Conservation (phyloP, 306 rosid genomes). For the Lathyrus aphaca region DNA sequence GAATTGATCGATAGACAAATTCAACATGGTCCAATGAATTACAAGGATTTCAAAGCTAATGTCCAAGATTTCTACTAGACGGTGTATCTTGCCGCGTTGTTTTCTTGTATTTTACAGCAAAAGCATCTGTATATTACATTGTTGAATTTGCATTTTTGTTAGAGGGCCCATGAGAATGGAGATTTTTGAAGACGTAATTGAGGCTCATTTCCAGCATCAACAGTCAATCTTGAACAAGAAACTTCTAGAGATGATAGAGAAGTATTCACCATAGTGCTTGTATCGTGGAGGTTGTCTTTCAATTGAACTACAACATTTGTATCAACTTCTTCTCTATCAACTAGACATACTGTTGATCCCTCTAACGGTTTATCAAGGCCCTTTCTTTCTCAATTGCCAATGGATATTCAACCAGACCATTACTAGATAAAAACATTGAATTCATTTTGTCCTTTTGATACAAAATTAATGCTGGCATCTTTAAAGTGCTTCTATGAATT, state of each 20-base stretch:
- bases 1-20: slow-evolving; percentile 47
- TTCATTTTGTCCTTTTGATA: slow-evolving; percentile 64
- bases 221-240: slow-evolving; percentile 51
- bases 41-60: slow-evolving; percentile 37
- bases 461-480: slow-evolving; percentile 86
- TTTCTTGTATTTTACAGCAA: too few relatives aligned
- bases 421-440: slow-evolving; percentile 64
- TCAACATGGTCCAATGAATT: slow-evolving; percentile 35
- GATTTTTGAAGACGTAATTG: slow-evolving; percentile 42
- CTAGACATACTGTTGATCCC: slow-evolving; percentile 29
- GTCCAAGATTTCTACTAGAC: too few relatives aligned
- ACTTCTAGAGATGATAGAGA: slow-evolving; percentile 41
- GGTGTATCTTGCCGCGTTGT: too few relatives aligned
- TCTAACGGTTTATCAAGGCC: slow-evolving; percentile 62
- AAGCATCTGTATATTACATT: too few relatives aligned
- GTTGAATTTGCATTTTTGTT: slow-evolving; percentile 42
- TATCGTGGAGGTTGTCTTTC: slow-evolving; percentile 43
- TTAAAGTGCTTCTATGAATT: slow-evolving; percentile 56
- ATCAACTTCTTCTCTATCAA: too few relatives aligned
- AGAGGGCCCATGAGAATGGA: slow-evolving; percentile 37
- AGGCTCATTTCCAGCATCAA: slow-evolving; percentile 43
- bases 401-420: slow-evolving; percentile 89
- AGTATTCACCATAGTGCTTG: slow-evolving; percentile 46
- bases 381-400: slow-evolving; percentile 79
- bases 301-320: slow-evolving; percentile 36